Base-by-base conservation (phyloP, 176 grass and related monocot genomes). In the Raddia guianensis region DNA sequence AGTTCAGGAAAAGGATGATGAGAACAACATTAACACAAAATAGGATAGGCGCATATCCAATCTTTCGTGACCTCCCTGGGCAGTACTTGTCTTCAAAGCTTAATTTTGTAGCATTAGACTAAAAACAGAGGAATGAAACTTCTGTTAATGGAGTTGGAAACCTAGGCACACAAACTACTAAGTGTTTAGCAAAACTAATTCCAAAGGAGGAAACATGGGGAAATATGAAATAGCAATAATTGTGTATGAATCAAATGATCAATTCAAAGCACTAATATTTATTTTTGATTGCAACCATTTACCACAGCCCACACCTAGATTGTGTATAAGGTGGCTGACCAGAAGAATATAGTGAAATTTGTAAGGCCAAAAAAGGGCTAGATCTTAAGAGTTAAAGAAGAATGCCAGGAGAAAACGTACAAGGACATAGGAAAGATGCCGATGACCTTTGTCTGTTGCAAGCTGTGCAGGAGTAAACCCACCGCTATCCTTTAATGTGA, bases 401-500 rank as follows among this genome's bases (percentile, higher is more conserved):
- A 85, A 84, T 71, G 61, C 51, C 50, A 84, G 20, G 62, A 27
- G 21, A 86, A 63, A 84, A 92, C 90, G 18, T 98, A 99, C 92
- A 93, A 99, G 96, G 76, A 95, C 65, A 77, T 91, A 76, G 70
- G 96, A 83, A 72, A 90, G 85, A 91, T 99, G 92, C 63, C 86
- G 82, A 86, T 95, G 90, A 80, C 90, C 90, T 91, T 89, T 99
- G 67, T 91, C 93, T 63, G 79, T 76, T 76, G 96, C 92, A 84
- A 99, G 96, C 76, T 95, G 86, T 52, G 68, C 85, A 88, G 96
- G 96, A 79, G 92, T 95, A 81, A 91, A 87, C 10, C 96, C 96
- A 87, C 82, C 86, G 50, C 86, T 91, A 84, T 98, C 96, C 82
- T 93, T 95, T 40, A 95, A 34, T 33, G 72, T 69, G 14, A 98